These are phyloP conservation scores for Rhynchosporium graminicola DNA, from an alignment of 2,329 filamentous ascomycete genomes.

Conservation along the genomic window DNA sequence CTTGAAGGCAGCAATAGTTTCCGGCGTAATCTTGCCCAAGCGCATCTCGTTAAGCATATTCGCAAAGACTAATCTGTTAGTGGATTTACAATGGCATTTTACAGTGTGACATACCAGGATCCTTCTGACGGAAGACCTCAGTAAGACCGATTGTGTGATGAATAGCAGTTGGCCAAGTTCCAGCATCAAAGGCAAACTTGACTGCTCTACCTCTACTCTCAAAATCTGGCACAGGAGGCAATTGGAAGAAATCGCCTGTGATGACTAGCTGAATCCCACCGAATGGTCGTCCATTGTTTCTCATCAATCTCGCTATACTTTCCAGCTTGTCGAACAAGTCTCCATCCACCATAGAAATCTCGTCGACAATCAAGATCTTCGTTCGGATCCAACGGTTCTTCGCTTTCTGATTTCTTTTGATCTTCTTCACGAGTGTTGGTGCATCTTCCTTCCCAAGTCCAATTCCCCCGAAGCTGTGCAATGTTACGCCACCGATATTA, in stretches of 20 bases:
- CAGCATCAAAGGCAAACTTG: slow-evolving; percentile 91
- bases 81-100: not conserved
- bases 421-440: slow-evolving; percentile 81
- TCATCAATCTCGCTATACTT: slow-evolving; percentile 77
- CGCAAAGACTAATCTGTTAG: slow-evolving; percentile 67
- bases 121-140: slow-evolving; percentile 94
- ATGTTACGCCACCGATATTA: slow-evolving; percentile 92
- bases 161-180: slow-evolving; percentile 88
- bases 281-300: slow-evolving; percentile 90
- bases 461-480: slow-evolving; percentile 95
- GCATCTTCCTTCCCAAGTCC: slow-evolving; percentile 90
- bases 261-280: slow-evolving; percentile 95
- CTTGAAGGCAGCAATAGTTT: slow-evolving; percentile 76
- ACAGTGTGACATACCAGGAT: slow-evolving; percentile 55
- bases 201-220: slow-evolving; percentile 57
- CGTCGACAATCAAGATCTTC: slow-evolving; percentile 86
- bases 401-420: slow-evolving; percentile 83
- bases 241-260: slow-evolving; percentile 96
- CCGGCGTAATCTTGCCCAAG: slow-evolving; percentile 75
- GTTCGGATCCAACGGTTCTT: slow-evolving; percentile 87
- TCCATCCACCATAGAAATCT: slow-evolving; percentile 98
- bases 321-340: slow-evolving; percentile 97
- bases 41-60: slow-evolving; percentile 98
- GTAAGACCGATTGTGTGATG: slow-evolving; percentile 94
- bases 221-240: slow-evolving; percentile 86